A percentile compares a stretch with the other conserved stretches of the same genome.
Conservation (phyloP, 345 rosid genomes). For the Xanthoceras sorbifolium region DNA sequence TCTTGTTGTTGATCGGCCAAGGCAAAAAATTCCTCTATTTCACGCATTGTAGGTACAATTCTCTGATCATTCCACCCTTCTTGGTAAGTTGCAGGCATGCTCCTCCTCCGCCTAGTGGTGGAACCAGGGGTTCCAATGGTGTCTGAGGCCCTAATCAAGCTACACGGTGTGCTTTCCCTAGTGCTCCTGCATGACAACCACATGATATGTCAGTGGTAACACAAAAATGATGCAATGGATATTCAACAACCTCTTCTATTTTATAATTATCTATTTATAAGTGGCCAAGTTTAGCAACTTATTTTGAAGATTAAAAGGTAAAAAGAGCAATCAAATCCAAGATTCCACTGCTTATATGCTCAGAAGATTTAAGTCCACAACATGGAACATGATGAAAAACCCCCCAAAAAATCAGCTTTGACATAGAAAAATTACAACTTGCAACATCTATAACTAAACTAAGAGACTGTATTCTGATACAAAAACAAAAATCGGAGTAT, state of each 20-base stretch:
- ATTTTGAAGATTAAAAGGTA: slow-evolving; percentile 1
- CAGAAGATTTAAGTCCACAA: too few relatives aligned
- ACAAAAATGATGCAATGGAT: slow-evolving; percentile 27
- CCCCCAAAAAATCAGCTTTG: background rate
- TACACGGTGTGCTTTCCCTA: slow-evolving; percentile 58
- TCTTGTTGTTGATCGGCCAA: slow-evolving; percentile 56
- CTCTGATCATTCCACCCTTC: slow-evolving; percentile 29
- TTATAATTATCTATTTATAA: background rate
- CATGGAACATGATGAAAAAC: background rate
- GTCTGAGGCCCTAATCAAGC: slow-evolving; percentile 39
- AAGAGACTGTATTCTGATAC: slow-evolving; percentile 23
- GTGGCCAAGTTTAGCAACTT: background rate
- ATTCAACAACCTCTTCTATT: background rate
- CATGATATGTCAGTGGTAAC: slow-evolving; percentile 36
- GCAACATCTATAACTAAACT: slow-evolving; percentile 32
- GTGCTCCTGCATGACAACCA: slow-evolving; percentile 40
- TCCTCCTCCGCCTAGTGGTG: slow-evolving; percentile 40
- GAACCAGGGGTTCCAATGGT: slow-evolving; percentile 49
- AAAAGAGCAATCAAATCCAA: slow-evolving; percentile 4
- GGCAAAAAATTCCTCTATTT: slow-evolving; percentile 79
- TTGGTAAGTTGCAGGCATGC: slow-evolving; percentile 29
- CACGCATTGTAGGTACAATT: slow-evolving; percentile 46
- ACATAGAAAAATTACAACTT: slow-evolving; percentile 8
- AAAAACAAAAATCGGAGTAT: slow-evolving; percentile 26
- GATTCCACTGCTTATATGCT: too few relatives aligned